Evolutionary conservation across 2,329 filamentous ascomycete genomes (phyloP).

Genomic region (Graphilbum sp.): DNA sequence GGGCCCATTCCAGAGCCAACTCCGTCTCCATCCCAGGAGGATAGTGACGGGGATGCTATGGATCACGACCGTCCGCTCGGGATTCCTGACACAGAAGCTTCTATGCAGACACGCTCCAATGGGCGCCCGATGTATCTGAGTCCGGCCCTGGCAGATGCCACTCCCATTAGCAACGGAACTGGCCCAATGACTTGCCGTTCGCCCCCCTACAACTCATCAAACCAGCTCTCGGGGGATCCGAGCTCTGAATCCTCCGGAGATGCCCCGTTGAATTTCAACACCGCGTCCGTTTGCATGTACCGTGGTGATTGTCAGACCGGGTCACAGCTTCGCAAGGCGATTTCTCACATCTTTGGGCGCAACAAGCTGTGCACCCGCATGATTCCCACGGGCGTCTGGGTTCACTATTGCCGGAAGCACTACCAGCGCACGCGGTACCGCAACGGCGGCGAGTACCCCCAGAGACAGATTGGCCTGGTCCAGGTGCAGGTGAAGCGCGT

Average conservation of each 20-base stretch:
- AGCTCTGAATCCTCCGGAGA: background rate
- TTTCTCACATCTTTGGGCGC: conserved; percentile 68
- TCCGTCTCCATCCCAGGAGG: conserved; percentile 12
- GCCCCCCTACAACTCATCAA: background rate
- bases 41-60: conserved; percentile 9
- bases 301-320: conserved; percentile 40
- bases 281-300: conserved; percentile 30
- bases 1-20: conserved; percentile 13
- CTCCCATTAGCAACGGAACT: background rate
- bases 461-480: conserved; percentile 47
- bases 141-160: background rate
- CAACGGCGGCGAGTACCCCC: conserved; percentile 42
- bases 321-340: conserved; percentile 52
- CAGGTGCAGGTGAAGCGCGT: conserved; percentile 45
- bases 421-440: conserved; percentile 64
- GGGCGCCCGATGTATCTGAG: no score
- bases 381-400: conserved; percentile 56
- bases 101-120: background rate
- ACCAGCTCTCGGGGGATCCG: background rate
- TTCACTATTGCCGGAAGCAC: conserved; percentile 65
- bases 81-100: background rate
- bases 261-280: conserved; percentile 6
- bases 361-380: conserved; percentile 63
- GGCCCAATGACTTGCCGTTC: background rate
- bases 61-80: conserved; percentile 1